Evolutionary conservation across 1,284 basidiomycete species (phyloP), one percentile per base, ranked within the genome.

Genomic region (Apiotrichum laibachii): DNA sequence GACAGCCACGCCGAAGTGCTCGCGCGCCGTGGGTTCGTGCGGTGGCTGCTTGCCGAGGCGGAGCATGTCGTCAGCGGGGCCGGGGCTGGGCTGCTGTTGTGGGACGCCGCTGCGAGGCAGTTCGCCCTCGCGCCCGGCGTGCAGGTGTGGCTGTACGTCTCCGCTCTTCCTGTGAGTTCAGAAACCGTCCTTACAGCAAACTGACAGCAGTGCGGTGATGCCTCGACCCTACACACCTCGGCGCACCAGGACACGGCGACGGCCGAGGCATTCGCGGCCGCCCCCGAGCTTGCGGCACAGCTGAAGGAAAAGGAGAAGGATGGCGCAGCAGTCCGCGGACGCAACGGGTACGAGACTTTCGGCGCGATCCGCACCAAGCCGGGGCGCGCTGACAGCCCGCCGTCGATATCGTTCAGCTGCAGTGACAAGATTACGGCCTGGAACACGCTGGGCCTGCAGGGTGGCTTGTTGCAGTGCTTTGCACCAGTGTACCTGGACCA

Each of bases 1-100:
- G 93, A 97, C 70, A 86, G 84, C 50, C 93, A 97, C 74, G 94
- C 93, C 4, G 93, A 97, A 76, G 83, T 95, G 18, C 81, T 96
- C 16, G 90, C 91, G 0, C 82, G 90, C 33, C 82, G 94, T 19
- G 88, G 87, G 2, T 86, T 88, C 1, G 72, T 88, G 40, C 82
- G 85, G n/a, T 97, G 90, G 90, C 78, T 93, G 48, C 73, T 92
- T 31, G 83, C 86, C 53, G 87, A 94, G 72, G 81, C 88, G 9
- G 60, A 16, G 2, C n/a, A 33, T 0, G 56, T 62, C 1, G 40
- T 50, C 6, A 48, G 44, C 2, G 72, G 45, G 77, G 85, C 50
- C 71, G 35, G 18, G 48, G 18, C 11, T 6, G 43, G 48, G 59
- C 56, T 43, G 48, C 47, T 60, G n/a, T 57, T 31, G 33, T 62